phyloP scores from a whole-genome alignment of 1,284 basidiomycete genomes.

The Ganoderma meredithae region DNA sequence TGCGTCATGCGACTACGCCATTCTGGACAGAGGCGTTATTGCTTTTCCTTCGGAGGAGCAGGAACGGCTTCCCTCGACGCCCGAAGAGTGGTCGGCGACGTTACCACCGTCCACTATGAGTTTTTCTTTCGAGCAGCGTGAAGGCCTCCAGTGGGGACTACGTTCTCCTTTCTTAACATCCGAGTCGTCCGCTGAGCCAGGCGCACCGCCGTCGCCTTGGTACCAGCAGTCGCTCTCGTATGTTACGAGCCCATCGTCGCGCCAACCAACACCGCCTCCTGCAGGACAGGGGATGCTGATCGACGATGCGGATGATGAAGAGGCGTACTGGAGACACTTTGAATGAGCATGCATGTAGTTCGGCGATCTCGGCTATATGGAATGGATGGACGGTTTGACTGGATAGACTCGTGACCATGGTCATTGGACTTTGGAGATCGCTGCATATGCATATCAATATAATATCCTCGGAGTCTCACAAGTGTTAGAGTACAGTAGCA shows the following conservation, averaged over 20 bases:
- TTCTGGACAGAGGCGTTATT: slow-evolving; percentile 67
- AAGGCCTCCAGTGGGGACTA: neutral
- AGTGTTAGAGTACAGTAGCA: too few species aligned
- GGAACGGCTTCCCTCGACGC: slow-evolving; percentile 20
- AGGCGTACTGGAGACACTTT: neutral
- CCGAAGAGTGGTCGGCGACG: neutral
- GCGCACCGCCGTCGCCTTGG: slow-evolving; percentile 1
- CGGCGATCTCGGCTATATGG: neutral
- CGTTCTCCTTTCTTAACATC: neutral
- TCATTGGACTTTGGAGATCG: neutral
- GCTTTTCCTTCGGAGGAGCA: slow-evolving; percentile 31
- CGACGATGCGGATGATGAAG: neutral
- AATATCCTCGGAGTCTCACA: neutral
- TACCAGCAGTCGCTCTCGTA: slow-evolving; percentile 24
- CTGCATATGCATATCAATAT: neutral
- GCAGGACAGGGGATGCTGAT: neutral
- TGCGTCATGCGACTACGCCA: slow-evolving; percentile 74
- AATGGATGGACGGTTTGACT: neutral
- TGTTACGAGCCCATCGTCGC: slow-evolving; percentile 2
- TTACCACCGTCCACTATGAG: neutral
- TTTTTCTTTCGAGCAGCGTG: neutral
- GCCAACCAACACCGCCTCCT: slow-evolving; percentile 9
- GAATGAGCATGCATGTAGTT: neutral
- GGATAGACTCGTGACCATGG: neutral
- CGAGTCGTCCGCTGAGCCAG: neutral